These are phyloP conservation scores for Botryosphaeria agaves DNA, from an alignment of 2,329 filamentous ascomycete species.

Conservation along the genomic window DNA sequence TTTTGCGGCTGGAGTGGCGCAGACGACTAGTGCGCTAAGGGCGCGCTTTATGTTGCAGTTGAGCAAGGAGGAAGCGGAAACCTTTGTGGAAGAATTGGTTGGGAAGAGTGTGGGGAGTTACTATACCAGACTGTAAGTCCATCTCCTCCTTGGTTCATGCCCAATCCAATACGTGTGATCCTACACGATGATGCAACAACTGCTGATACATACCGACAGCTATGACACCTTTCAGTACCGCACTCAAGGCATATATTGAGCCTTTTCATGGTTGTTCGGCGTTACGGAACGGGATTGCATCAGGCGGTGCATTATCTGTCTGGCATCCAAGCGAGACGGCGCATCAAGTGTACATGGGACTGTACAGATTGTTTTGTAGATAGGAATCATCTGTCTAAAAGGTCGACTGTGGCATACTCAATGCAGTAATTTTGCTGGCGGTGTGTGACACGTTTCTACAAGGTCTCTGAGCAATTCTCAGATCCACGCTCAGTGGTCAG, in stretches of 20 bases:
- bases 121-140: conserved; percentile 61
- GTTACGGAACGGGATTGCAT: no score
- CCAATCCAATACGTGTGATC: conserved; percentile 5
- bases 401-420: no score
- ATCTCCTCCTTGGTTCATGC: conserved; percentile 1
- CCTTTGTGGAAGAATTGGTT: conserved; percentile 67
- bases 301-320: no score
- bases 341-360: no score
- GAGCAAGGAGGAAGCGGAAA: conserved; percentile 65
- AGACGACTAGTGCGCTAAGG: conserved; percentile 50
- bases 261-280: no score
- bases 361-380: no score
- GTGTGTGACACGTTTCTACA: no score
- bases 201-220: conserved; percentile 24
- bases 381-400: no score
- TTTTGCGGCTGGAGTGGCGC: conserved; percentile 55
- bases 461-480: no score
- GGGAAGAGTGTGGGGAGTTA: conserved; percentile 73
- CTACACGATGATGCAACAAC: not conserved
- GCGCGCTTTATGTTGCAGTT: conserved; percentile 69
- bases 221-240: conserved; percentile 80
- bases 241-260: conserved; percentile 71
- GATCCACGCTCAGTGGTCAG: no score
- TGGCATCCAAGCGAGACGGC: no score
- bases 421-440: no score